phyloP scores from a whole-genome alignment of 345 rosid genomes.

The Cardamine chenopodiifolia region DNA sequence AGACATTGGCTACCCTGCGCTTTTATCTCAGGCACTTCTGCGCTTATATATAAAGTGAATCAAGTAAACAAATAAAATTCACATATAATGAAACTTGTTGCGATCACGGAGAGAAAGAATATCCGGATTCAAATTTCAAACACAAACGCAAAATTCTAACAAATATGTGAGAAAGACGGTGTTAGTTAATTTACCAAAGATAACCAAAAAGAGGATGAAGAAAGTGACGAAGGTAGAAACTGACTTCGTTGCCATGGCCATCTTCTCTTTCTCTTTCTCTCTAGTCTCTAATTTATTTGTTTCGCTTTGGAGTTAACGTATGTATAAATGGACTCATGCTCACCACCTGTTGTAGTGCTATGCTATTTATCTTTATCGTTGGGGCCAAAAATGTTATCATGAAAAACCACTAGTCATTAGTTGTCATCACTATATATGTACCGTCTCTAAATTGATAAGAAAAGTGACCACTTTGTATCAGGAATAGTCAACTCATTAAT shows the following conservation, averaged over 20 bases:
- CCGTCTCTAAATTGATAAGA: neutral
- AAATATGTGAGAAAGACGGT: neutral
- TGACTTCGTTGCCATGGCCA: slow-evolving; percentile 11
- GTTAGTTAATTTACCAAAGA: slow-evolving; percentile 26
- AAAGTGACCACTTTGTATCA: neutral
- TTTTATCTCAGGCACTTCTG: slow-evolving; percentile 33
- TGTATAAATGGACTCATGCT: neutral
- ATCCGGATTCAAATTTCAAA: neutral
- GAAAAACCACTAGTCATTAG: neutral
- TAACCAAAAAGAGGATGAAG: slow-evolving; percentile 18
- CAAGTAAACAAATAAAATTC: neutral
- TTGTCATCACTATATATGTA: neutral
- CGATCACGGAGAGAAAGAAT: too few species aligned
- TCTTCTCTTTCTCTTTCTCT: neutral
- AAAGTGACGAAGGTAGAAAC: neutral
- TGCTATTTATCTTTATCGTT: neutral
- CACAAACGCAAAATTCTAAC: neutral
- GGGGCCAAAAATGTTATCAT: neutral
- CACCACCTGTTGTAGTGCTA: neutral
- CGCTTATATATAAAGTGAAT: neutral
- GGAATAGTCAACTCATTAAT: neutral
- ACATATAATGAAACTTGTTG: too few species aligned
- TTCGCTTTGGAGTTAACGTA: neutral
- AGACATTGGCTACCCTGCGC: slow-evolving; percentile 27
- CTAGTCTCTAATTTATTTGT: neutral